A percentile compares a stretch with the other conserved stretches of the same genome.
Evolutionary conservation across 192 early-diverging fungal genomes (phyloP).

Genomic region (Linnemannia hyalina): DNA sequence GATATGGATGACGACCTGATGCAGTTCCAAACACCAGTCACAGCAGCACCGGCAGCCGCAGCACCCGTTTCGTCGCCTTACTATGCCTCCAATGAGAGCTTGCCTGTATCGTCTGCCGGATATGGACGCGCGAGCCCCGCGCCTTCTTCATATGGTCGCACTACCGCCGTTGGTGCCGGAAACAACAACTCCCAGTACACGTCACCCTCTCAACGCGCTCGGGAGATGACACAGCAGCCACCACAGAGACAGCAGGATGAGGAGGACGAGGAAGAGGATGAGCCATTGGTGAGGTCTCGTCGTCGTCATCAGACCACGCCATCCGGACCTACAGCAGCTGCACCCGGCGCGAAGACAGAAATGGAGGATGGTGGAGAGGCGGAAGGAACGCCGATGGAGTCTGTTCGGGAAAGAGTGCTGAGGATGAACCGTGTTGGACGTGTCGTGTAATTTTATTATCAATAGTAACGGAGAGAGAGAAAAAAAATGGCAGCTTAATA

Average conservation of each 20-base stretch:
- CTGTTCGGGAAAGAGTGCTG: slow-evolving; percentile 44
- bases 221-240: background rate
- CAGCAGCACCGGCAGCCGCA: background rate
- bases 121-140: slow-evolving; percentile 1
- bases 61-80: background rate
- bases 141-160: background rate
- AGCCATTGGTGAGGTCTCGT: slow-evolving; percentile 34
- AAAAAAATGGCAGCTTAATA: background rate
- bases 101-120: background rate
- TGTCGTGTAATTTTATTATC: slow-evolving; percentile 5
- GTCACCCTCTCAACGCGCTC: slow-evolving; percentile 36
- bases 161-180: background rate
- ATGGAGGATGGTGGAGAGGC: slow-evolving; percentile 9
- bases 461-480: background rate
- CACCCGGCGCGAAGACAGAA: background rate
- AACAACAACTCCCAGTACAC: slow-evolving; percentile 9
- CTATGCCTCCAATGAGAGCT: background rate
- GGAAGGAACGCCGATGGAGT: slow-evolving; percentile 13
- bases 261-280: slow-evolving; percentile 43
- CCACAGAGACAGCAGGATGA: slow-evolving; percentile 9
- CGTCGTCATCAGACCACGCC: background rate
- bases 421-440: slow-evolving; percentile 50
- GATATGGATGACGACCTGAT: slow-evolving; percentile 43
- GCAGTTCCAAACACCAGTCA: background rate
- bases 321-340: background rate